These are phyloP conservation scores for Crithidia brevicula DNA, from an alignment of 208 protist genomes.

Conservation along the genomic window DNA sequence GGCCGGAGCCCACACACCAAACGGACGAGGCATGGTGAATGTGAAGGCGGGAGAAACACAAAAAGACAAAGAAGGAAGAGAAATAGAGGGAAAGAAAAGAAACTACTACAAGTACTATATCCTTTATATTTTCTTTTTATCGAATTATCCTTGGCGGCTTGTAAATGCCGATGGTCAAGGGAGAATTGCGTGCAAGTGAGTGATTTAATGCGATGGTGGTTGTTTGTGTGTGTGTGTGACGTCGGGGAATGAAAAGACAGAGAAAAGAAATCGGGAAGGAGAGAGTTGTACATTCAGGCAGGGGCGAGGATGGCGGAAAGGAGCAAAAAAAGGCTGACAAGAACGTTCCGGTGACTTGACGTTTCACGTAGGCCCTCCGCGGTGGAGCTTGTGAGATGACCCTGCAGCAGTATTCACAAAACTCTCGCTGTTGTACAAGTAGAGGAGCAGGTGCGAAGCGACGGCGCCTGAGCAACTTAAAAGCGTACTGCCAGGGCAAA, in stretches of 20 bases:
- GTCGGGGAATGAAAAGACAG: slow-evolving; percentile 13
- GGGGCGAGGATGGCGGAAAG: background rate
- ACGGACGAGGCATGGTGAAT: slow-evolving; percentile 78
- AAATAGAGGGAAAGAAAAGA: slow-evolving; percentile 11
- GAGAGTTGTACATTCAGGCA: background rate
- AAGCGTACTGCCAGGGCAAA: too few species aligned
- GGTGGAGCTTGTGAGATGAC: too few species aligned
- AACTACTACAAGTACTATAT: slow-evolving; percentile 5
- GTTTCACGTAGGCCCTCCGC: too few species aligned
- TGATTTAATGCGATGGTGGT: too few species aligned
- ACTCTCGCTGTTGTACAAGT: too few species aligned
- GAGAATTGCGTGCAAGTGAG: background rate
- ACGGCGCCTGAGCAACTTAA: too few species aligned
- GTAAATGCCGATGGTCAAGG: background rate
- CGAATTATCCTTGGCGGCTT: too few species aligned
- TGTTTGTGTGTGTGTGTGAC: too few species aligned
- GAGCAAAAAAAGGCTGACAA: slow-evolving; percentile 21
- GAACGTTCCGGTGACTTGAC: too few species aligned
- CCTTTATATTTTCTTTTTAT: background rate
- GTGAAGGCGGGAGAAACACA: too few species aligned
- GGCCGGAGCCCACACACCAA: slow-evolving; percentile 86
- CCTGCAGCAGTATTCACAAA: too few species aligned
- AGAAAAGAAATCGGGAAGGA: slow-evolving; percentile 5
- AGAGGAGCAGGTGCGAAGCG: too few species aligned
- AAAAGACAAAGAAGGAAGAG: slow-evolving; percentile 14